Percentiles rank a stretch among this genome's conserved stretches.
These are phyloP conservation scores for Pulveroboletus sp. DNA, from an alignment of 768 basidiomycete species.

Conservation along the genomic window DNA sequence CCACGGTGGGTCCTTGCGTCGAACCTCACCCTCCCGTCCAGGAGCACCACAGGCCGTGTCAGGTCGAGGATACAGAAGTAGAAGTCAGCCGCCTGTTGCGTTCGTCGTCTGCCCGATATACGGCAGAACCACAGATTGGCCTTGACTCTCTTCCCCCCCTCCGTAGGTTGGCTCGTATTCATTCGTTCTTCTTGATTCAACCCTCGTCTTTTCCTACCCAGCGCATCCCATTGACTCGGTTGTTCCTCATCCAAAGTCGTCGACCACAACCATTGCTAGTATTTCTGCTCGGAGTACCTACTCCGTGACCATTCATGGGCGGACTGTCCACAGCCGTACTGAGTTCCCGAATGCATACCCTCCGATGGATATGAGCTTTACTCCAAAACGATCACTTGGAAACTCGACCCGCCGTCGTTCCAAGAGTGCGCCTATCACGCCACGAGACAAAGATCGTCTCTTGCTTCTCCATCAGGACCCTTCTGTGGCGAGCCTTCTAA, in stretches of 20 bases:
- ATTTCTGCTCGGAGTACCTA: constrained; percentile 56
- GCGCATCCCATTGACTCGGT: constrained; percentile 67
- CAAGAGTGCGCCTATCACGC: constrained; percentile 36
- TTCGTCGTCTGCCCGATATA: constrained; percentile 66
- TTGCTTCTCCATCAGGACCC: constrained; percentile 66
- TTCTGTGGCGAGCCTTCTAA: constrained; percentile 69
- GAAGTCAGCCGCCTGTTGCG: constrained; percentile 52
- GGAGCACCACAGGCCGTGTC: constrained; percentile 9
- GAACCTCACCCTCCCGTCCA: constrained; percentile 26
- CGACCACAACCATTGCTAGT: constrained; percentile 51
- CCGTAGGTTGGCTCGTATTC: constrained; percentile 45
- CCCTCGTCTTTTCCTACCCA: constrained; percentile 17
- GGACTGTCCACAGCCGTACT: constrained; percentile 54
- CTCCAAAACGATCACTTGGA: constrained; percentile 27
- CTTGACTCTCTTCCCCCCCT: constrained; percentile 59
- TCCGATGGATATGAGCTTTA: constrained; percentile 27
- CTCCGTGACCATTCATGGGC: constrained; percentile 65
- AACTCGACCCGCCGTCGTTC: constrained; percentile 26
- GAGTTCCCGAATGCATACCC: constrained; percentile 64
- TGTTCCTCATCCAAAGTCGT: constrained; percentile 43
- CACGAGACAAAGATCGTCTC: constrained; percentile 48
- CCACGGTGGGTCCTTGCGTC: constrained; percentile 22
- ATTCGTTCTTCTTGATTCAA: neutral
- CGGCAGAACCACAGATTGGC: constrained; percentile 51
- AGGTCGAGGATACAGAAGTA: constrained; percentile 43